Conservation (phyloP, 164 flowering plant genomes). For the Liquidambar formosana region DNA sequence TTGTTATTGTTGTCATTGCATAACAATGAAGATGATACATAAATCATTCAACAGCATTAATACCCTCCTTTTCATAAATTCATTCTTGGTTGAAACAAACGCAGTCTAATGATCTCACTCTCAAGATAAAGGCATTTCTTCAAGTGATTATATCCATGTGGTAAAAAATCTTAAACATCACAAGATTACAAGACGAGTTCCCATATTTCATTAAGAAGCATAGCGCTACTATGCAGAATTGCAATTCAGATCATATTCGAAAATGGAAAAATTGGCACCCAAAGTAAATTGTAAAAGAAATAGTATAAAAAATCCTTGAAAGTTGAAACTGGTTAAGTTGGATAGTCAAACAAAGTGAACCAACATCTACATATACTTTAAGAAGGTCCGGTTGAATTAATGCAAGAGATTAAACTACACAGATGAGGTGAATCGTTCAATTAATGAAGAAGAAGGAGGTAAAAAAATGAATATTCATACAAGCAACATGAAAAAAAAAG, state of each 20-base stretch:
- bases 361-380: not conserved
- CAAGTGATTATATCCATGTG: no score
- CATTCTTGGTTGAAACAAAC: no score
- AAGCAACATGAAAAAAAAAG: not conserved
- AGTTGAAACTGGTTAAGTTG: not conserved
- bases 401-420: not conserved
- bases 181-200: no score
- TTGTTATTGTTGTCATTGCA: no score
- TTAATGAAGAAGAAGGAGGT: not conserved
- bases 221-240: not conserved
- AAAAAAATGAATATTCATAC: not conserved
- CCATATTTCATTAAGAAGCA: no score
- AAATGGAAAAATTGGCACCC: not conserved
- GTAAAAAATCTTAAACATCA: no score
- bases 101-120: no score
- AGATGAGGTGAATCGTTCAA: not conserved
- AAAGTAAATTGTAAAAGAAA: not conserved
- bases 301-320: not conserved
- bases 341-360: not conserved
- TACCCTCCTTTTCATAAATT: no score
- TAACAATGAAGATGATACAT: no score
- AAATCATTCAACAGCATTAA: no score
- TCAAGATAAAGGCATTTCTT: no score
- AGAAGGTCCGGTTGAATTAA: not conserved
- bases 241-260: not conserved